These are phyloP conservation scores for Leucaena leucocephala DNA, from an alignment of 306 rosid genomes.

Conservation along the genomic window DNA sequence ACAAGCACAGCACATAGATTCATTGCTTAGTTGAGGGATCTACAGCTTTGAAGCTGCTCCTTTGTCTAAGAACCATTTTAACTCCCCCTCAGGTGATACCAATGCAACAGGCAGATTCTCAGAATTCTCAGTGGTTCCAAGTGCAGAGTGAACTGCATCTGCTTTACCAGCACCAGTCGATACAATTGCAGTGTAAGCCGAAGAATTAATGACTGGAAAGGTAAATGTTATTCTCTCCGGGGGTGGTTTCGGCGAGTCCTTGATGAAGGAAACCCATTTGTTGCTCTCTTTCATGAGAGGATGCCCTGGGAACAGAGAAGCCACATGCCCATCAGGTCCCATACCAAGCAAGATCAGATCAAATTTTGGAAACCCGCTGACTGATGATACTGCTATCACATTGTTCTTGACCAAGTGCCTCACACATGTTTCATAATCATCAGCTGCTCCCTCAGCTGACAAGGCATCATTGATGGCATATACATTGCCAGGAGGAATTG, in stretches of 20 bases:
- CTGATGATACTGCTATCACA: slow-evolving; percentile 45
- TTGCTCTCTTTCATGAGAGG: slow-evolving; percentile 47
- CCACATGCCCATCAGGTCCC: slow-evolving; percentile 83
- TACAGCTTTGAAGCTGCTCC: slow-evolving; percentile 73
- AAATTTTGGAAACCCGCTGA: slow-evolving; percentile 59
- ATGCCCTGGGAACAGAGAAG: slow-evolving; percentile 71
- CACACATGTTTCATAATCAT: slow-evolving; percentile 57
- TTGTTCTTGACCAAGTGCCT: slow-evolving; percentile 44
- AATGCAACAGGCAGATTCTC: slow-evolving; percentile 51
- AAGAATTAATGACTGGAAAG: slow-evolving; percentile 63
- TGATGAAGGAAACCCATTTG: slow-evolving; percentile 61
- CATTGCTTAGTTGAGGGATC: not conserved
- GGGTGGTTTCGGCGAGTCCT: slow-evolving; percentile 70
- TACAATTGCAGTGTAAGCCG: slow-evolving; percentile 59
- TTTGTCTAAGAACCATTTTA: slow-evolving; percentile 69
- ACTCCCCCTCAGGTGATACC: slow-evolving; percentile 55
- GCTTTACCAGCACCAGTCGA: slow-evolving; percentile 59
- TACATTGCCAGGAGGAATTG: slow-evolving; percentile 50
- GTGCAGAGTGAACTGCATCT: slow-evolving; percentile 50
- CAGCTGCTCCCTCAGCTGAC: slow-evolving; percentile 66
- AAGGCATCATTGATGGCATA: slow-evolving; percentile 65
- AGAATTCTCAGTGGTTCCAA: slow-evolving; percentile 35
- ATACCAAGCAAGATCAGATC: slow-evolving; percentile 71
- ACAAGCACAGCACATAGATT: not conserved
- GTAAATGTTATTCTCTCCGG: slow-evolving; percentile 67